Evolutionary conservation across 139 green algal species (phyloP), one percentile per base, ranked within the genome.

Genomic region (Chlamydomonas schloesseri): DNA sequence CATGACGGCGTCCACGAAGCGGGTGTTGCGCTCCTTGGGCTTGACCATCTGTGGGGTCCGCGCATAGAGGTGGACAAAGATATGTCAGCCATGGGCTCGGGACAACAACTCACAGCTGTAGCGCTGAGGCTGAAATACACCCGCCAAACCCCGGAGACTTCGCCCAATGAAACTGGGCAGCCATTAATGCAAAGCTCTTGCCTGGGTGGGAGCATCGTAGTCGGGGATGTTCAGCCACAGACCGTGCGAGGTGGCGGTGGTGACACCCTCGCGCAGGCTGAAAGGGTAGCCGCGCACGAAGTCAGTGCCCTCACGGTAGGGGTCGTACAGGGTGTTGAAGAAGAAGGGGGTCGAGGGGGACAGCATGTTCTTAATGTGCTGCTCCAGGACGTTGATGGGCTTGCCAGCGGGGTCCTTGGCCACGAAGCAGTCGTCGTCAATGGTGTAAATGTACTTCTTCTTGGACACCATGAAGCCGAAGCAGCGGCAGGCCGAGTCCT

Each of bases 321-420:
- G 97, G 82, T 99, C 97, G 90, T 99, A 99, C 67, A 99, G 93
- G 0, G 97, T 99, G 93, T 99, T 99, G 95, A 99, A 99, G 92
- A 99, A 99, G 91, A 96, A 97, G 1, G 97, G 97, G 0, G 97
- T 99, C 20, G 97, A 96, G 23, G 97, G 97, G 13, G 92, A 94
- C 14, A 97, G 89, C 82, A 99, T 88, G 91, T 99, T 99, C 46
- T 93, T 93, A 83, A 99, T 97, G 93, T 99, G 97, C 95, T 99
- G 97, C 91, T 97, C 87, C 85, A 99, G 87, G 6, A 97, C 97
- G 88, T 99, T 96, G 93, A 99, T 98, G 78, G 98, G 93, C 87
- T 98, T 92, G 77, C 94, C 94, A 34, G 65, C 90, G 31, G 91
- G 91, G 67, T 95, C 95, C 85, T 97, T 97, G 47, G 96, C 95